Evolutionary conservation across 495 filamentous ascomycete species (phyloP).

Genomic region (Penicillium turbatum): DNA sequence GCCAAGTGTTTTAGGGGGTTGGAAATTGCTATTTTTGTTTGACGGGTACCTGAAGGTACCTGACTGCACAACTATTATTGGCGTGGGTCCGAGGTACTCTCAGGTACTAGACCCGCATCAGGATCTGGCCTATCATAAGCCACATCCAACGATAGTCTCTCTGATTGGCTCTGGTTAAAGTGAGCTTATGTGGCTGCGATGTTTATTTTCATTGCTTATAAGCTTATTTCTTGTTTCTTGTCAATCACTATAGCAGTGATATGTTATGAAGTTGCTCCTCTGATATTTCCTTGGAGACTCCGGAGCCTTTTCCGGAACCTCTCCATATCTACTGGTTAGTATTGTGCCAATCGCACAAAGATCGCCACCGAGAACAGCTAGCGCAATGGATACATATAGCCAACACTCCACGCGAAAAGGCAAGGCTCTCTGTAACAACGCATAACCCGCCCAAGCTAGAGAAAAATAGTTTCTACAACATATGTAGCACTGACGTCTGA

Average conservation of each 20-base stretch:
- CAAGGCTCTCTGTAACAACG: neutral
- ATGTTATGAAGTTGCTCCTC: too few relatives aligned
- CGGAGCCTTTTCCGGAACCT: too few relatives aligned
- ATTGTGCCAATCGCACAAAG: too few relatives aligned
- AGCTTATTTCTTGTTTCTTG: neutral
- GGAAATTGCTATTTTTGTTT: neutral
- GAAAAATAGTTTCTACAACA: neutral
- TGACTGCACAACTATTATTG: neutral
- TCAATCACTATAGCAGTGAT: too few relatives aligned
- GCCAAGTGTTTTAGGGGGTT: slow-evolving; percentile 22
- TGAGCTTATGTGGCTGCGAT: neutral
- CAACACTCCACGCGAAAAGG: neutral
- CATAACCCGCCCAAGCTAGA: neutral
- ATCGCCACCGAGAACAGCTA: neutral
- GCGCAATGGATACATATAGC: neutral
- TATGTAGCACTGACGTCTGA: neutral
- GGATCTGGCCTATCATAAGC: neutral
- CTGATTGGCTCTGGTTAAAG: neutral
- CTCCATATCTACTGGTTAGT: too few relatives aligned
- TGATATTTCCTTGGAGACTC: too few relatives aligned
- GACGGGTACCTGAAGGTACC: neutral
- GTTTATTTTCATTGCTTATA: neutral
- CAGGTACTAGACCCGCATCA: slow-evolving; percentile 1
- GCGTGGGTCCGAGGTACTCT: neutral
- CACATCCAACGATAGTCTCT: neutral